Base-by-base conservation (phyloP, 257 asterid species). In the Solanum piurae region DNA sequence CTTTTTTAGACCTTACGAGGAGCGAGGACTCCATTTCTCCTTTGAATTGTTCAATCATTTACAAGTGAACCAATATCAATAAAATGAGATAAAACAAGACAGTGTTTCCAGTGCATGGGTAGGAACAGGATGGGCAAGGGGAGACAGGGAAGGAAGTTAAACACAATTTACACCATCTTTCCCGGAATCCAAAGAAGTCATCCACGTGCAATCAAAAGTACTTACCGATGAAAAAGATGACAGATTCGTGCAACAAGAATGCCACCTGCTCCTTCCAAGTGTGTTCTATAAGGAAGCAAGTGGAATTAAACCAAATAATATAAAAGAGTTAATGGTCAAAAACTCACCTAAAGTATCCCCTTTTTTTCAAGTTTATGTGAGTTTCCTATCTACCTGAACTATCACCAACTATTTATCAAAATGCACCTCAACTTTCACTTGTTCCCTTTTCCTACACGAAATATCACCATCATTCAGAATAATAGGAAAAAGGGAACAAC, bases 211-310 rank as follows among this genome's bases (percentile, higher is more conserved):
- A 82, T 80, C 69, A 76, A 5, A 88, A 86, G 76, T 31, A 64
- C 91, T 77, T 93, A 95, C 99, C 92, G 87, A 87, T 80, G 92
- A 90, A 88, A 91, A 86, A 69, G 97, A 88, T 37, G 94, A 86
- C 84, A 92, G 88, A 87, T 89, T 94, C 36, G 88, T 62, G 44
- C 90, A 89, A 66, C 86, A 87, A 64, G 88, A 55, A 76, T 89
- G 91, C 73, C 91, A 90, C 66, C 91, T 88, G 85, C 86, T 90
- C 66, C 90, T 90, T 83, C 93, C 88, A 25, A 87, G 80, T 86
- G 91, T 87, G 86, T 87, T 93, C 94, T 94, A 95, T 87, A 90
- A 88, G 88, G 71, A 85, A 83, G 87, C 76, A 89, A 42, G 86
- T 9, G n/a, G 38, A 86, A 10, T 60, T 75, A 18, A 83, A 74